Base-by-base conservation (phyloP, 257 asterid genomes). In the Nemophila menziesii region DNA sequence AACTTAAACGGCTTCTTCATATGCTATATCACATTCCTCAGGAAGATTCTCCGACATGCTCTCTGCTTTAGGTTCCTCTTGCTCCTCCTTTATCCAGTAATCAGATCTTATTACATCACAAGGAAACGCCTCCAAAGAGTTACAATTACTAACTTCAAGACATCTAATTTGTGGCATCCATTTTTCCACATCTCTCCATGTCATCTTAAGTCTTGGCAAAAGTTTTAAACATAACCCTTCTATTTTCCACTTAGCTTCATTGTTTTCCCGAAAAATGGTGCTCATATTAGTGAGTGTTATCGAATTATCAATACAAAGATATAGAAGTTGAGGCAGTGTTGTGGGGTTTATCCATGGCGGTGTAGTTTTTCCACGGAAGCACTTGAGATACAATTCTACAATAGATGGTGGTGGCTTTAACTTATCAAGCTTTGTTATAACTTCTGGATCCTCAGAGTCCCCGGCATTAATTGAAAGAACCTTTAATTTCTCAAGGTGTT, bases 271-370 rank as follows among this genome's bases (percentile, higher is more conserved):
- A 39, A 58, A 58, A 0, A 11, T 39, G 12, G 46, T 16, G 17
- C 42, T 53, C 55, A 58, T 11, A 5, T 4, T 11, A 3, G 16
- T 33, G 24, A 64, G 47, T 11, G 36, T 44, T 44, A 49, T 43
- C 5, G 59, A 58, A 53, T 44, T 36, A 22, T 64, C 71, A 17
- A 64, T 38, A 22, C 66, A 64, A 22, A 64, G 66, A 51, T 46
- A 58, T 52, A 53, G 62, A 42, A 64, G 55, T 18, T 39, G 43
- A 5, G 33, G 57, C 22, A 64, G 66, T 36, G 57, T 37, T 21
- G 17, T 29, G 41, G 66, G 66, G 18, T 46, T 54, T 8, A 58
- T 45, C 71, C 71, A 58, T 49, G 26, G 26, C 22, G 71, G 63
- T 24, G 57, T 43, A 11, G 51, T 49, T 38, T 58, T 59, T 27